Evolutionary conservation across 1,139 yeast genomes (phyloP), one percentile per base, ranked within the genome.

Genomic region (Chernovozyma aurita): DNA sequence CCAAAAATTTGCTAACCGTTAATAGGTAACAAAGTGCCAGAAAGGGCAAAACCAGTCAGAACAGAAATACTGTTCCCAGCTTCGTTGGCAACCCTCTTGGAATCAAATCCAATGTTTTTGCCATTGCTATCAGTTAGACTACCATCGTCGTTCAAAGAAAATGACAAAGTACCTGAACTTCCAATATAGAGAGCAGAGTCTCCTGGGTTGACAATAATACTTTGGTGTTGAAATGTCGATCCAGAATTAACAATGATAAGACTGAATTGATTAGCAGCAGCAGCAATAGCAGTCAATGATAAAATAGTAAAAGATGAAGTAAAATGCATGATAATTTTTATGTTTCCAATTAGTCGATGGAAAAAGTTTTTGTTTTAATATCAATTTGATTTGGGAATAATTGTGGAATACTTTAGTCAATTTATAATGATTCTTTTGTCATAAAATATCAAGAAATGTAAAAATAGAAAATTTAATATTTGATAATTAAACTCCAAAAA

Each of bases 121-220:
- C 57, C 57, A 35, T 51, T 53, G 39, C 53, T 57, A 49, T 61
- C 65, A 18, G 41, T 48, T 47, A 61, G 53, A 18, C 59, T 39
- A 15, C 54, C 52, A 33, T 59, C 62, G 4, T 43, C 50, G 9
- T 53, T 44, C 36, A 60, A 49, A 11, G 39, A 36, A 30, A 55
- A 45, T 31, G 43, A 54, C 7, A 44, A 35, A 14, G 65, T 65
- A n/a, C 51, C 57, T 28, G 37, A 27, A 2, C 64, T 65, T 15
- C 63, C 65, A 27, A 61, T 63, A 9, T 58, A 44, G 42, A 60
- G 58, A 7, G 58, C 64, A 28, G 56, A 61, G 9, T 54, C 53
- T 46, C 59, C 62, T 4, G 52, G 42, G 8, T 41, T 45, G 14
- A 53, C 63, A 42, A 49, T 57, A 46, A 59, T 55, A 3, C 52